Evolutionary conservation across 2,329 filamentous ascomycete species (phyloP), one percentile per base, ranked within the genome.

Genomic region (Talaromyces atroroseus): DNA sequence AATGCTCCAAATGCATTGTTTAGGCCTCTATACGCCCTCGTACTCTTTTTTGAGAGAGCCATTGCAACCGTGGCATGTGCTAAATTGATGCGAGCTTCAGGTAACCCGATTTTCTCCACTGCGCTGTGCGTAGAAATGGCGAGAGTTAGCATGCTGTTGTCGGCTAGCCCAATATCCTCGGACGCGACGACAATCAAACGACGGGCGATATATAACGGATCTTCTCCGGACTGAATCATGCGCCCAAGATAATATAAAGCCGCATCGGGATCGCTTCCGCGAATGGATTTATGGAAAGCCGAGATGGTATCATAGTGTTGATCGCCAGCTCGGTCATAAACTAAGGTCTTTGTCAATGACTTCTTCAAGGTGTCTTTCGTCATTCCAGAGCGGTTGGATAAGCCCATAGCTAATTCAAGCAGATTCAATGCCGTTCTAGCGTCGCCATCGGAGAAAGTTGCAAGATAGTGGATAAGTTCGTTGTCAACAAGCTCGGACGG

Each of bases 221-320:
- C 94, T 72, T 97, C 92, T 58, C 92, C 92, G 0, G 89, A 94
- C 66, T 95, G 88, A 5, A 99, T 83, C 94, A 99, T 99, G 36
- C 94, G 87, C 0, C 89, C 90, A 1, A 99, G 83, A 71, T 97
- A 99, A 76, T 97, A 99, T 1, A 99, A 80, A 0, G 92, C 82
- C 0, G 92, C 94, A 70, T 97, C 89, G 0, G 92, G 73, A 66
- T 96, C 87, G 55, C 85, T 88, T 42, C 94, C 94, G 47, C 94
- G 88, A 10, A 97, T 86, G 2, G 91, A 91, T 67, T 99, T 99
- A 80, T 97, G 94, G 65, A 97, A 94, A 29, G 94, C 94, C 0
- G 90, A 95, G 66, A 99, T 97, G 53, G 89, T 94, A 69, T 99
- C 92, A 76, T 97, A 99, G 74, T 97, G 94, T 70, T 96, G 90